Percentiles rank a stretch among this genome's conserved stretches.
Conservation (phyloP, 352 stramenopile genomes). For the Globisporangium canariense region DNA sequence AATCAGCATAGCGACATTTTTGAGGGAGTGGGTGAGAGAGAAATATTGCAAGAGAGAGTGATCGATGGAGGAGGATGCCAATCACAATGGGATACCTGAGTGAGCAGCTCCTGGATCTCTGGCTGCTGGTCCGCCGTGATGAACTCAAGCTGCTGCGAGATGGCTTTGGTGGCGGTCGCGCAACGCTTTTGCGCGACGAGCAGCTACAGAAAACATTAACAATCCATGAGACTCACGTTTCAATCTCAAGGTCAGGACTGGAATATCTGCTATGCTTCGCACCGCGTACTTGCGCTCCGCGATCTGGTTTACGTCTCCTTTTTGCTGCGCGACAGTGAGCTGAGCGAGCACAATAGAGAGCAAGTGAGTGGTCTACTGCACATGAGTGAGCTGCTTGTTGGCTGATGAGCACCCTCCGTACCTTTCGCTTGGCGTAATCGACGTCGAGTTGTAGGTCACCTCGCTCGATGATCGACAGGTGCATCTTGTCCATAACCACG, state of each 20-base stretch:
- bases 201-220: background rate
- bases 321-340: slow-evolving; percentile 51
- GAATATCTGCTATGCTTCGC: too few species aligned
- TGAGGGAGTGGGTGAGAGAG: slow-evolving; percentile 6
- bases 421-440: slow-evolving; percentile 69
- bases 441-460: slow-evolving; percentile 57
- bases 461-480: slow-evolving; percentile 39
- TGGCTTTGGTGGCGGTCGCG: slow-evolving; percentile 9
- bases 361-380: background rate
- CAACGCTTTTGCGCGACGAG: slow-evolving; percentile 11
- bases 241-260: too few species aligned
- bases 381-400: background rate
- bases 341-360: slow-evolving; percentile 13
- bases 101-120: slow-evolving; percentile 25
- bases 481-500: slow-evolving; percentile 30
- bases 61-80: background rate
- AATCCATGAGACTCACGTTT: background rate
- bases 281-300: slow-evolving; percentile 48
- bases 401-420: slow-evolving; percentile 4
- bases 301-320: slow-evolving; percentile 55
- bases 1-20: background rate
- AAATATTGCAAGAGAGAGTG: background rate
- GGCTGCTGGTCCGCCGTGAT: slow-evolving; percentile 24
- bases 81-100: slow-evolving; percentile 13
- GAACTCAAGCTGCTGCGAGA: slow-evolving; percentile 22